These are phyloP conservation scores for Arthrobotrys conoides DNA, from an alignment of 2,329 filamentous ascomycete species.

Conservation along the genomic window DNA sequence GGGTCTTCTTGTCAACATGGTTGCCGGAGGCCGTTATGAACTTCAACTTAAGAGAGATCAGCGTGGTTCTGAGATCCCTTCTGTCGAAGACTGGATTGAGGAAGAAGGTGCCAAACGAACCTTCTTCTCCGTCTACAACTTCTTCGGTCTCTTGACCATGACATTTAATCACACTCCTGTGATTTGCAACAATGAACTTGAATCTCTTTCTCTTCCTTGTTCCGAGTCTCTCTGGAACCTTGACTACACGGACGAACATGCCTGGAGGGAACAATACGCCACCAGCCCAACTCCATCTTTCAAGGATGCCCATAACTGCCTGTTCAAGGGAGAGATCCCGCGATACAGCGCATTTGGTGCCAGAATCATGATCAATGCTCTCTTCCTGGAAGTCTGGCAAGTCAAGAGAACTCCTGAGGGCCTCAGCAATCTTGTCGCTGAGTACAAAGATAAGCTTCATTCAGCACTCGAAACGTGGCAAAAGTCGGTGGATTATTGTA, in stretches of 20 bases:
- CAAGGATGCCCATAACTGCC: slow-evolving; percentile 91
- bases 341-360: slow-evolving; percentile 97
- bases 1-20: slow-evolving; percentile 97
- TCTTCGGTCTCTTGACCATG: slow-evolving; percentile 93
- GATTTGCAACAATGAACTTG: slow-evolving; percentile 98
- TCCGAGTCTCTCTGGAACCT: slow-evolving; percentile 96
- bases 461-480: slow-evolving; percentile 99
- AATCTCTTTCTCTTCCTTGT: slow-evolving; percentile 90
- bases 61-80: slow-evolving; percentile 81
- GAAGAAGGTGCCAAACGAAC: slow-evolving; percentile 96
- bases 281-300: slow-evolving; percentile 84
- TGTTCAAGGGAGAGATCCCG: slow-evolving; percentile 92
- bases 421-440: slow-evolving; percentile 94
- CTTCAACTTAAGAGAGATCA: slow-evolving; percentile 92
- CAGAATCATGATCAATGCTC: slow-evolving; percentile 97
- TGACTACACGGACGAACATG: slow-evolving; percentile 80
- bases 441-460: slow-evolving; percentile 86
- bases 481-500: slow-evolving; percentile 92
- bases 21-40: slow-evolving; percentile 96
- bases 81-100: slow-evolving; percentile 91
- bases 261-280: slow-evolving; percentile 85
- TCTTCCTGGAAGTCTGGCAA: slow-evolving; percentile 99
- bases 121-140: slow-evolving; percentile 99
- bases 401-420: slow-evolving; percentile 99
- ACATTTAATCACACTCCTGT: slow-evolving; percentile 98